Conservation (phyloP, 1,139 yeast genomes). For the Maudiozyma humilis region DNA sequence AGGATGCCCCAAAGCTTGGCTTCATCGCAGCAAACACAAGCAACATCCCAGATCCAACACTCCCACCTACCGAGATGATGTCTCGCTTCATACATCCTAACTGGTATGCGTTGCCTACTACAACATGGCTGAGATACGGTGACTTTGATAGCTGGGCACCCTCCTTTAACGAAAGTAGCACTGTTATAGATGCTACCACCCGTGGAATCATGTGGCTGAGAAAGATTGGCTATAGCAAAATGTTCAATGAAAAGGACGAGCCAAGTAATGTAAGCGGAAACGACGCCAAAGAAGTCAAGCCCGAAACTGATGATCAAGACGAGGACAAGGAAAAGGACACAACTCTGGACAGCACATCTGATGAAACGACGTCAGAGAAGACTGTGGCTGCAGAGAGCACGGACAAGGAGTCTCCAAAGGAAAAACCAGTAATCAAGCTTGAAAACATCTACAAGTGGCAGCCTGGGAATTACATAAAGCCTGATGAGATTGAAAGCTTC, state of each 20-base stretch:
- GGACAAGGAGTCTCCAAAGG: conserved; percentile 6
- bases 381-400: not conserved
- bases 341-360: conserved; percentile 3
- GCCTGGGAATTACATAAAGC: conserved; percentile 43
- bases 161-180: conserved; percentile 56
- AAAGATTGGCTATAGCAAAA: conserved; percentile 52
- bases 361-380: conserved; percentile 2
- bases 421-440: conserved; percentile 39
- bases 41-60: conserved; percentile 54
- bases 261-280: too few relatives aligned
- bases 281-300: conserved; percentile 11
- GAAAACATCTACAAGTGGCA: conserved; percentile 47
- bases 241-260: conserved; percentile 32
- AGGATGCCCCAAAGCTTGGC: conserved; percentile 31
- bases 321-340: conserved; percentile 9
- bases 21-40: conserved; percentile 32
- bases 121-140: conserved; percentile 72
- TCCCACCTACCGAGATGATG: conserved; percentile 59
- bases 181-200: conserved; percentile 55
- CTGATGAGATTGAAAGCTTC: conserved; percentile 46
- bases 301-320: conserved; percentile 20
- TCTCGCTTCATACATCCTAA: conserved; percentile 75
- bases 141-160: conserved; percentile 74
- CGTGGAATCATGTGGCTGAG: conserved; percentile 74
- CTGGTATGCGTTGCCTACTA: conserved; percentile 73